These are phyloP conservation scores for Epichloe gansuensis DNA, from an alignment of 2,329 filamentous ascomycete genomes.

Conservation along the genomic window DNA sequence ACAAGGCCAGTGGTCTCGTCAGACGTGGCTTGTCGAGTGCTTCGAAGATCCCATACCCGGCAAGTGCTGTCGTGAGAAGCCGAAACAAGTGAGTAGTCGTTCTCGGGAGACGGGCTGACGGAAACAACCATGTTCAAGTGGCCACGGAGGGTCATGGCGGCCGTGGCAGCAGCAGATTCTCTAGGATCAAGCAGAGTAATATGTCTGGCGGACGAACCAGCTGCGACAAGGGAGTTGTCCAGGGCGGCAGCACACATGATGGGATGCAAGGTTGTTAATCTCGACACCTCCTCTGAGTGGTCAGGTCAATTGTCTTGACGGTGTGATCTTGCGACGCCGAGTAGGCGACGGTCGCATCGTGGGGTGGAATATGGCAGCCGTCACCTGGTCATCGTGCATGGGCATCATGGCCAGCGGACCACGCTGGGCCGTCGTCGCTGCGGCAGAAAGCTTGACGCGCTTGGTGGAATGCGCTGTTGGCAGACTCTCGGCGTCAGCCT, in stretches of 20 bases:
- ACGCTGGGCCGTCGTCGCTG: slow-evolving; percentile 48
- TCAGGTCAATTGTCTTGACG: slow-evolving; percentile 80
- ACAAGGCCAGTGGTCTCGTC: slow-evolving; percentile 51
- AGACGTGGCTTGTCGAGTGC: slow-evolving; percentile 45
- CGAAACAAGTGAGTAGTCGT: slow-evolving; percentile 72
- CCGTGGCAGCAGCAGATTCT: slow-evolving; percentile 60
- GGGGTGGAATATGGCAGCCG: slow-evolving; percentile 72
- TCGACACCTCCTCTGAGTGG: slow-evolving; percentile 70
- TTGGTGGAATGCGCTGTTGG: slow-evolving; percentile 59
- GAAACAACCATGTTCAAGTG: slow-evolving; percentile 63
- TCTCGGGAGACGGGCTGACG: slow-evolving; percentile 42
- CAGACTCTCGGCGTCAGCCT: slow-evolving; percentile 57
- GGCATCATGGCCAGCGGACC: slow-evolving; percentile 66
- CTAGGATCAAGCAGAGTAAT: slow-evolving; percentile 91
- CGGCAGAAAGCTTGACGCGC: slow-evolving; percentile 53
- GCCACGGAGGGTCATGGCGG: slow-evolving; percentile 82
- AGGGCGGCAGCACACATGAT: slow-evolving; percentile 70
- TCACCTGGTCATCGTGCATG: slow-evolving; percentile 62
- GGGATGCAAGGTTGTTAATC: slow-evolving; percentile 71
- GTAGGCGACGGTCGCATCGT: slow-evolving; percentile 81
- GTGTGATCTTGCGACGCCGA: slow-evolving; percentile 86
- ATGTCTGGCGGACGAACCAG: slow-evolving; percentile 74
- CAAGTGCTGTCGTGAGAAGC: slow-evolving; percentile 89
- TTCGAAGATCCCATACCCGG: slow-evolving; percentile 85
- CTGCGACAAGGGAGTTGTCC: slow-evolving; percentile 48